Evolutionary conservation across 768 basidiomycete genomes (phyloP), one percentile per base, ranked within the genome.

Genomic region (Tylopilus felleus): DNA sequence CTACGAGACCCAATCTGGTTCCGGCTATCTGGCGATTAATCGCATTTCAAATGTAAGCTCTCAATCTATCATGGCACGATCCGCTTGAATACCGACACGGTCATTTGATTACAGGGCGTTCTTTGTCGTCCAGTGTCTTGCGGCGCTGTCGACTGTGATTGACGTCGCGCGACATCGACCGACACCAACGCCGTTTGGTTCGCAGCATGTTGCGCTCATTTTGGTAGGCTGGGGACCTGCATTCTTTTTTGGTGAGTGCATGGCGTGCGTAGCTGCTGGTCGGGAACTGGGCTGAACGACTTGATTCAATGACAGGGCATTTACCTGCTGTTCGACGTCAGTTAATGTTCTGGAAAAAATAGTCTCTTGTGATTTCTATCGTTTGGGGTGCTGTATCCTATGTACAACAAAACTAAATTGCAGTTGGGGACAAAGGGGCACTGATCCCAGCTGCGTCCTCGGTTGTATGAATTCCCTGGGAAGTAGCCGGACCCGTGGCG

Each of bases 131-230:
- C 78, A 84, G 60, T 64, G 77, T 25, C 72, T 85, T 22, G 72
- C 78, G 9, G 74, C 75, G 44, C 71, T 83, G 51, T 75, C 79
- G 7, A 78, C 80, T 2, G 59, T 84, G 27, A 65, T 84, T 36
- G 83, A 85, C 61, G 71, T 82, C 36, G 73, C 64, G 28, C 69
- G 33, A 47, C 65, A 65, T 42, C 69, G 67, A 1, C 47, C 66
- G 22, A 58, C 59, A 13, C 83, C 85, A 2, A 68, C 77, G 14
- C 70, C 84, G 5, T 79, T 88, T 59, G 85, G 84, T 25, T 80
- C 84, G 27, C 85, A 88, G 55, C 82, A 88, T 63, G 62, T 88
- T 51, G 81, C 82, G 36, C 64, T 87, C 42, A 60, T 87, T 17
- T 66, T 85, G 23, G 75, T 73, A 9, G 82, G 75, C 10, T 87